Evolutionary conservation across 2,329 filamentous ascomycete species (phyloP), one percentile per base, ranked within the genome.

Genomic region (Monosporascus ibericus): DNA sequence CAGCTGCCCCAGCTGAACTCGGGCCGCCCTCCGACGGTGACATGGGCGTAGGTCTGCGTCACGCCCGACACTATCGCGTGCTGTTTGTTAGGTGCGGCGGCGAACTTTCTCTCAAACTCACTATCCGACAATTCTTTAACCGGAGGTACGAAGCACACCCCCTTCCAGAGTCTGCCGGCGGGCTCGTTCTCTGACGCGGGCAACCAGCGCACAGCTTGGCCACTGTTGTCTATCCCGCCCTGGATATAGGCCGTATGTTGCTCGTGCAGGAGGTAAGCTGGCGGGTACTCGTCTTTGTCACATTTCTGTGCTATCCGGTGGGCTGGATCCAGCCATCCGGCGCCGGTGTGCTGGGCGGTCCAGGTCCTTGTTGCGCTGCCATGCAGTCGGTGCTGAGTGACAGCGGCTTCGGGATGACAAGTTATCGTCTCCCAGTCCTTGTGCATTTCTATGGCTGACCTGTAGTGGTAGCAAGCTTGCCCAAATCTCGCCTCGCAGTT

Each of bases 391-490:
- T 27, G 46, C 5, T 18, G 30, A 15, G n/a, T 44, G 14, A 24
- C n/a, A 6, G 47, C 53, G 14, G 46, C 46, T 6, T 48, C 38
- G 8, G 36, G 52, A 5, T 36, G 48, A 30, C 52, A 57, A 14
- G 40, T 49, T 25, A 51, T 48, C 1, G 53, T 55, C 20, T 36
- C 34, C 51, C 51, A 55, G 25, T 46, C 20, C 27, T 37, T 48
- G 20, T 48, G 34, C 25, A 6, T 24, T n/a, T 36, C 34, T 18
- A 58, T 61, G 42, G 54, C 60, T 1, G 59, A 62, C 44, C 55
- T 58, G 52, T 63, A 63, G 47, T 62, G 59, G 48, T 55, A 56
- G 50, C 60, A 63, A n/a, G 60, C 60, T 49, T 63, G 60, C 25
- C 52, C 49, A 48, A 50, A 59, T 34, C 47, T 11, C 8, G 39